Evolutionary conservation across 2,329 filamentous ascomycete genomes (phyloP).

Genomic region (Cordyceps tenuipes): DNA sequence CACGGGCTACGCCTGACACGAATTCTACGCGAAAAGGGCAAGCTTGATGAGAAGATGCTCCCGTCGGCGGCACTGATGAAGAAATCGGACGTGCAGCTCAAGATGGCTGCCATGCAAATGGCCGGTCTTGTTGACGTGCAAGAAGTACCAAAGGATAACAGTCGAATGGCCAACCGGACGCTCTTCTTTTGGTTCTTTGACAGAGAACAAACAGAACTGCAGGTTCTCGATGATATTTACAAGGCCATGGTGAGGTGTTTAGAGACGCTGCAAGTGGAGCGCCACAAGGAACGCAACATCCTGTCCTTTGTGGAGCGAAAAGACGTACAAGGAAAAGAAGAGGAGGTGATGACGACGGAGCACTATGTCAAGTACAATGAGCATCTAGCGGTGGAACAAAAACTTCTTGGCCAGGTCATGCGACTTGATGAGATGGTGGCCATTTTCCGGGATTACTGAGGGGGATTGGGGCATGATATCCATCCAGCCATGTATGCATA

Average conservation of each 20-base stretch:
- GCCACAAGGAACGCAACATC: conserved; percentile 61
- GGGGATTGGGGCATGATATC: not conserved
- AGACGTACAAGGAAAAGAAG: conserved; percentile 77
- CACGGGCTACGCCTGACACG: conserved; percentile 75
- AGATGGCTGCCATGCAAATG: conserved; percentile 78
- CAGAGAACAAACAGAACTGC: conserved; percentile 57
- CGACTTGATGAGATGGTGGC: conserved; percentile 79
- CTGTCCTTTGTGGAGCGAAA: conserved; percentile 75
- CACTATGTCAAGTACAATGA: conserved; percentile 58
- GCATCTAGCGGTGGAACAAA: conserved; percentile 58
- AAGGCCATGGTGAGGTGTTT: conserved; percentile 82
- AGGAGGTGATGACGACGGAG: conserved; percentile 66
- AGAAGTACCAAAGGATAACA: conserved; percentile 84
- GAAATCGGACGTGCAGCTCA: conserved; percentile 74
- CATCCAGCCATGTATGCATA: not conserved
- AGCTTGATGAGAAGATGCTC: conserved; percentile 88
- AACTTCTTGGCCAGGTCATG: conserved; percentile 69
- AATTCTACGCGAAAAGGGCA: conserved; percentile 78
- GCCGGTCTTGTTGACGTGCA: conserved; percentile 84
- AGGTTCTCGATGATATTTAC: conserved; percentile 74
- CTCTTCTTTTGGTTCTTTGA: conserved; percentile 93
- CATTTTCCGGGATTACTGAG: conserved; percentile 69
- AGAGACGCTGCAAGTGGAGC: conserved; percentile 71
- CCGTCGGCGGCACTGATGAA: conserved; percentile 74
- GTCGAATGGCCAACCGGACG: conserved; percentile 71